Evolutionary conservation across 2,329 filamentous ascomycete species (phyloP).

Genomic region (Aspergillus fumigatus): DNA sequence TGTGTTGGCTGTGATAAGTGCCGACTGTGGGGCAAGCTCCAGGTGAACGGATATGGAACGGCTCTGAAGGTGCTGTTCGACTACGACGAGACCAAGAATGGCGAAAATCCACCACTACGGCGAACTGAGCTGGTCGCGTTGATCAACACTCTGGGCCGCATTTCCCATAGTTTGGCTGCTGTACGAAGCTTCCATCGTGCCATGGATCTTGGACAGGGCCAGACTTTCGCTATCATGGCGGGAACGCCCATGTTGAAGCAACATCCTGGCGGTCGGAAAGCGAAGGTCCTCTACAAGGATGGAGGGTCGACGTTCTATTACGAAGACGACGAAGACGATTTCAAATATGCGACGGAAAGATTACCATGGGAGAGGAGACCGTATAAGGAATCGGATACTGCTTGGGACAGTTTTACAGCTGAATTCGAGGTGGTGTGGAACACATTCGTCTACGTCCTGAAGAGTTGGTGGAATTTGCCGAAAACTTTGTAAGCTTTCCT

Average conservation of each 20-base stretch:
- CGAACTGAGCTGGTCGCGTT: conserved; percentile 90
- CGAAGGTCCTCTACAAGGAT: conserved; percentile 26
- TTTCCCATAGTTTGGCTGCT: conserved; percentile 74
- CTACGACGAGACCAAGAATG: conserved; percentile 65
- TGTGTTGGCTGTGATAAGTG: conserved; percentile 99
- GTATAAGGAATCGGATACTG: conserved; percentile 36
- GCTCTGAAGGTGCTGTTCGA: conserved; percentile 96
- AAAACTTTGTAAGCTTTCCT: conserved; percentile 60
- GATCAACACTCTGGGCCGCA: conserved; percentile 86
- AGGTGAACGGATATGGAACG: conserved; percentile 90
- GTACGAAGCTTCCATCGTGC: conserved; percentile 65
- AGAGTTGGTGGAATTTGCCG: conserved; percentile 67
- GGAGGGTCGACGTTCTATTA: conserved; percentile 32
- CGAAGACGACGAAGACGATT: conserved; percentile 40
- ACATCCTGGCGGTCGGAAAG: conserved; percentile 9
- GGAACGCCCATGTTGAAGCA: conserved; percentile 23
- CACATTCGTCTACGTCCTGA: conserved; percentile 62
- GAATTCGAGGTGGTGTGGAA: conserved; percentile 63
- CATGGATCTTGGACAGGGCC: conserved; percentile 33
- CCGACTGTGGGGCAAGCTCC: conserved; percentile 93
- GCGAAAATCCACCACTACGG: conserved; percentile 66
- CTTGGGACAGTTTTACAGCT: conserved; percentile 55
- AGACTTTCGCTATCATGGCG: conserved; percentile 25
- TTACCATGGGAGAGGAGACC: conserved; percentile 30
- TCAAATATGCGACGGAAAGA: conserved; percentile 25